Evolutionary conservation across 768 basidiomycete species (phyloP), one percentile per base, ranked within the genome.

Genomic region (Trametes meyenii): DNA sequence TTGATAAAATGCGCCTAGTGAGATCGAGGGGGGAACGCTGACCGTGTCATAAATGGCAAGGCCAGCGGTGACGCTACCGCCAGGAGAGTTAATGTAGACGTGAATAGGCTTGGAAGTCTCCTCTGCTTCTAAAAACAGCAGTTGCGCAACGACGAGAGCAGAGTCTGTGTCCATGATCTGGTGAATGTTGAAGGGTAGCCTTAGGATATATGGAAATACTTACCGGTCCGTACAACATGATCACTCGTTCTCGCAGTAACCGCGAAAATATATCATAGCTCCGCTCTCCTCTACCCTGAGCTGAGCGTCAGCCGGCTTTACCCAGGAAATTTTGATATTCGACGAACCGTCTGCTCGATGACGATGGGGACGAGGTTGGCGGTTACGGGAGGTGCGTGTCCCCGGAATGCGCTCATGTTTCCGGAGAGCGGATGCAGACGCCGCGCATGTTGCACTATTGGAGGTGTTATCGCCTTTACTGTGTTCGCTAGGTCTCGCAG

Each of bases 1-100:
- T 33, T 70, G 53, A 63, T 60, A 19, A 29, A 11, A 29, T 58
- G 43, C 55, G 58, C 26, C 23, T 21, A 35, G 21, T 16, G 35
- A 17, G 6, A 1, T 14, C 1, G 10, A 13, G 5, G 36, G 14
- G 17, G 0, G 4, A 7, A 38, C 58, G n/a, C 86, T 68, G 77
- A 96, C 94, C 70, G 96, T 98, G 71, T 98, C 96, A 77, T 98
- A 98, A 50, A 98, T 96, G 17, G 96, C 96, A 61, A 98, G 78
- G 10, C 96, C 96, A 50, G 95, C 94, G 0, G 96, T 96, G 40
- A 98, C 96, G 69, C 90, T 92, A 33, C 96, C 96, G 2, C 96
- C 96, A 0, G 96, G 96, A 7, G 92, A 95, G 75, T 98, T 98
- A 67, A 98, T 96, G 75, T 98, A 98, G 12, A 98, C 77, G 69